phyloP scores from a whole-genome alignment of 2,329 filamentous ascomycete species.

The Colletotrichum incanum region DNA sequence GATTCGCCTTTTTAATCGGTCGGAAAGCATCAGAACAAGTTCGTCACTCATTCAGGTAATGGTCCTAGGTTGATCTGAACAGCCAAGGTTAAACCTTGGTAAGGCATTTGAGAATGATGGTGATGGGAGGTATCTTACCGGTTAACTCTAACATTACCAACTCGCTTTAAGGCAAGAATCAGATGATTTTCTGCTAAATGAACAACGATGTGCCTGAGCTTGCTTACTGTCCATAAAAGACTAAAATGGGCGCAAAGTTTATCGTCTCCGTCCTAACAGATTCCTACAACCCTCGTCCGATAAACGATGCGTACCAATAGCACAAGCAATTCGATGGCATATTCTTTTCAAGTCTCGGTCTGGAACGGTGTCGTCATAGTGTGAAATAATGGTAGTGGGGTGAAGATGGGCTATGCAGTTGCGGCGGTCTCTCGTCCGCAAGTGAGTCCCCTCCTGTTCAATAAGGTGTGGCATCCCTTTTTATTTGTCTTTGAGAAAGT shows the following conservation, averaged over 20 bases:
- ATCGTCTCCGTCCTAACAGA: constrained; percentile 60
- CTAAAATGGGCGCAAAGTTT: constrained; percentile 55
- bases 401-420: constrained; percentile 25
- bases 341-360: constrained; percentile 62
- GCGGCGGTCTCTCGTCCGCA: constrained; percentile 39
- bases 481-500: not conserved
- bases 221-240: constrained; percentile 58
- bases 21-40: constrained; percentile 40
- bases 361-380: constrained; percentile 58
- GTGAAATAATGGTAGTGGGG: constrained; percentile 7
- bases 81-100: constrained; percentile 14
- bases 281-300: constrained; percentile 56
- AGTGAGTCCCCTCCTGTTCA: constrained; percentile 16
- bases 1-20: constrained; percentile 40
- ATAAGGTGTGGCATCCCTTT: constrained; percentile 23
- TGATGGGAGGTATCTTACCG: constrained; percentile 9
- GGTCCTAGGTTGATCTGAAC: constrained; percentile 47
- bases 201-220: not conserved
- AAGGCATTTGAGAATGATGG: not conserved
- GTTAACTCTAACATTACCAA: constrained; percentile 33
- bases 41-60: constrained; percentile 47
- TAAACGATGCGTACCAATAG: constrained; percentile 57
- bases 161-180: constrained; percentile 11
- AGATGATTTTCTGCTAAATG: not conserved
- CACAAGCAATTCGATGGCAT: constrained; percentile 56